A percentile compares a stretch with the other conserved stretches of the same genome.
Conservation (phyloP, 371 early-diverging fungal species). For the Syncephalastrum racemosum region DNA sequence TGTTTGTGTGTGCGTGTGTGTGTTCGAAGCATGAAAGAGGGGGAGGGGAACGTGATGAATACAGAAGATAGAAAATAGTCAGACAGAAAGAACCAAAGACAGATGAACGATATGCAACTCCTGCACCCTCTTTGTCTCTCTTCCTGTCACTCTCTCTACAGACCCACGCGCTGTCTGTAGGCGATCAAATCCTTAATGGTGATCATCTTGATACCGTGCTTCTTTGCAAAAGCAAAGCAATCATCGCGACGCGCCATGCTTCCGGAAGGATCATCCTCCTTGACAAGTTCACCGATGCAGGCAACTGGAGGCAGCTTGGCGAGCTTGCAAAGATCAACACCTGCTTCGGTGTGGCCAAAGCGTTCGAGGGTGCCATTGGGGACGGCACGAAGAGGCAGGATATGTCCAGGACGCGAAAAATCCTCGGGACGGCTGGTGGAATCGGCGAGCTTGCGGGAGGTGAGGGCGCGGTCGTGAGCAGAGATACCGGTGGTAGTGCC, state of each 20-base stretch:
- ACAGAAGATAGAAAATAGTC: no score
- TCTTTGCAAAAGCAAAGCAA: constrained; percentile 77
- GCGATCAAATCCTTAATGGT: constrained; percentile 85
- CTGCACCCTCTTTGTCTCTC: no score
- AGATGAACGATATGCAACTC: no score
- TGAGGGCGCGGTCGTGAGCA: constrained; percentile 86
- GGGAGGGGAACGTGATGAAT: no score
- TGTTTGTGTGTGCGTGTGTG: no score
- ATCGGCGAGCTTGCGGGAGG: constrained; percentile 78
- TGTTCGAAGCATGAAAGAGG: no score
- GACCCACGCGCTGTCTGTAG: constrained; percentile 43
- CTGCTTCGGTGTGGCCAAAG: constrained; percentile 94
- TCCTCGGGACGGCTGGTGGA: constrained; percentile 63
- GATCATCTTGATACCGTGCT: constrained; percentile 82
- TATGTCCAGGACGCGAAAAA: constrained; percentile 92
- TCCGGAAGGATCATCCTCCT: constrained; percentile 76
- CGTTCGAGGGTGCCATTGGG: constrained; percentile 81
- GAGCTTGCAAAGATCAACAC: constrained; percentile 85
- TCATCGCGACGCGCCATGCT: constrained; percentile 94
- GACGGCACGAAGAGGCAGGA: constrained; percentile 86
- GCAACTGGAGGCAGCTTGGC: constrained; percentile 81
- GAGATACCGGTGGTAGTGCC: constrained; percentile 95
- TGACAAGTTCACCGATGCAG: constrained; percentile 91
- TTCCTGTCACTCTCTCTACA: no score
- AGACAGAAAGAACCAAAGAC: no score